Percentiles rank a stretch among this genome's conserved stretches.
These are phyloP conservation scores for Xylaria palmicola DNA, from an alignment of 495 filamentous ascomycete species.

Conservation along the genomic window DNA sequence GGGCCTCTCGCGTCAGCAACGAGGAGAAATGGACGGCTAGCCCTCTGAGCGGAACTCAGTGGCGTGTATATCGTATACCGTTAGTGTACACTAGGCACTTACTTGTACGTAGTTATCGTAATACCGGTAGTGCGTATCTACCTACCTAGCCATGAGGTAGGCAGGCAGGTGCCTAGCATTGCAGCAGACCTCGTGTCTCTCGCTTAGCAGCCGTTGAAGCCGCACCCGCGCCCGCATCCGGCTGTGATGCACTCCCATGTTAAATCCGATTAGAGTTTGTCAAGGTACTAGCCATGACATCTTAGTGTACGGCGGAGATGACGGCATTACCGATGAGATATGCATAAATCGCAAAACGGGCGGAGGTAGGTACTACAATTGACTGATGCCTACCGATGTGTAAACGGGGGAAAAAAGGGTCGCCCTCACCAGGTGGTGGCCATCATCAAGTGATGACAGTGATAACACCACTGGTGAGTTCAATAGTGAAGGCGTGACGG, in stretches of 20 bases:
- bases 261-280: background rate
- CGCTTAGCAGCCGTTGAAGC: constrained; percentile 2
- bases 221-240: constrained; percentile 9
- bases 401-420: too few species aligned
- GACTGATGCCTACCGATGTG: background rate
- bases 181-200: background rate
- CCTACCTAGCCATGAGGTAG: too few species aligned
- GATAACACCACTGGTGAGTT: background rate
- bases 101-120: too few species aligned
- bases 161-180: too few species aligned
- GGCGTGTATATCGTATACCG: too few species aligned
- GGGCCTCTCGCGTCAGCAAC: constrained; percentile 10
- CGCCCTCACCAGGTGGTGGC: background rate
- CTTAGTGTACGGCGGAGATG: background rate
- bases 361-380: too few species aligned
- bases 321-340: background rate
- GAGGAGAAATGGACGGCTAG: background rate
- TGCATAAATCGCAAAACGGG: background rate
- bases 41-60: background rate
- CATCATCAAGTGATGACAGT: background rate
- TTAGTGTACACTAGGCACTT: too few species aligned
- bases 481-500: too few species aligned
- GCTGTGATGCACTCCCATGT: too few species aligned
- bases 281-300: background rate
- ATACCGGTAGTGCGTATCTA: too few species aligned